phyloP scores from a whole-genome alignment of 371 early-diverging fungal species.

The Entomophthora muscae region DNA sequence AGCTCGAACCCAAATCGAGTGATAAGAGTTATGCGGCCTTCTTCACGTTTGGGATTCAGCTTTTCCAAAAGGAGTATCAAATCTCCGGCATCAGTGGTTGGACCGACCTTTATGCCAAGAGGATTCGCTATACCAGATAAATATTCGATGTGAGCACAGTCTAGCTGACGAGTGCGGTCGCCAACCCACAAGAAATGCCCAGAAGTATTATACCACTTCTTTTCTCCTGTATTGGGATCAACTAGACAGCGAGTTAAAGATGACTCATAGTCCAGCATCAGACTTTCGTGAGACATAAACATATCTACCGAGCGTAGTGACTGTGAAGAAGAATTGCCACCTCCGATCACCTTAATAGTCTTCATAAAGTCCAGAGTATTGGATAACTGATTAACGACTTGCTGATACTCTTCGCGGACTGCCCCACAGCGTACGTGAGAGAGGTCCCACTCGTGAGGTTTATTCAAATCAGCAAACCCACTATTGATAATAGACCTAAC shows the following conservation, averaged over 20 bases:
- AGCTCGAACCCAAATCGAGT: conserved; percentile 83
- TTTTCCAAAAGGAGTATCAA: conserved; percentile 61
- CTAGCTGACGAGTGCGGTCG: conserved; percentile 87
- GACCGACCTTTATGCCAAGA: conserved; percentile 91
- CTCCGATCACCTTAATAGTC: conserved; percentile 50
- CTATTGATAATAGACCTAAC: conserved; percentile 64
- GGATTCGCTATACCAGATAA: conserved; percentile 90
- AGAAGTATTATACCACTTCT: conserved; percentile 42
- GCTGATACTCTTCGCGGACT: conserved; percentile 71
- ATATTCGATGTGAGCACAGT: conserved; percentile 91
- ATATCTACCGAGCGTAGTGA: conserved; percentile 60
- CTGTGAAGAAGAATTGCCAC: conserved; percentile 13
- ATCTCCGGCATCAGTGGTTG: conserved; percentile 71
- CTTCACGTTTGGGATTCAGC: conserved; percentile 67
- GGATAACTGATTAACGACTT: conserved; percentile 62
- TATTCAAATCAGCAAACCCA: conserved; percentile 49
- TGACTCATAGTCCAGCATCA: conserved; percentile 80
- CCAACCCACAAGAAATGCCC: conserved; percentile 96
- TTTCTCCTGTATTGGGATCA: conserved; percentile 16
- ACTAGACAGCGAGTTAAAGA: conserved; percentile 52
- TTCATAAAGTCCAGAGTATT: conserved; percentile 86
- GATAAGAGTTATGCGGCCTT: conserved; percentile 86
- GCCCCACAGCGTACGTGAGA: conserved; percentile 68
- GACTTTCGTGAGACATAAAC: conserved; percentile 88
- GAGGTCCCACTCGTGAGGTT: conserved; percentile 76